Conservation (phyloP, 2,329 filamentous ascomycete species). For the Colletotrichum sp. region DNA sequence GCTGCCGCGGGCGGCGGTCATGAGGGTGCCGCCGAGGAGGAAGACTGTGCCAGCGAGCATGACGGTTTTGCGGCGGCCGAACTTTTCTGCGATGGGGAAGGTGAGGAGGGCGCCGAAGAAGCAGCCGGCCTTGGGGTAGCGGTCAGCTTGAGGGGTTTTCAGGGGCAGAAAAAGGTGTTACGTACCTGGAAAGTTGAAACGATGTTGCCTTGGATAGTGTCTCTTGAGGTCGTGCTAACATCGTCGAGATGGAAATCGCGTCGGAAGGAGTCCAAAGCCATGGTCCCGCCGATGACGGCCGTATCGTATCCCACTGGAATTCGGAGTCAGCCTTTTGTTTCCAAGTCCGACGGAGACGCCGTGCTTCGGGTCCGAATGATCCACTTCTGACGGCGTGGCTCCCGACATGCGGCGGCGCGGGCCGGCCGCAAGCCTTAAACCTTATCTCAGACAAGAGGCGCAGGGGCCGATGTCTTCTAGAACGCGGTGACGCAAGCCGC, state of each 20-base stretch:
- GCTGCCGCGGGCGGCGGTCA: conserved; percentile 35
- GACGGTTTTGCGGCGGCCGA: conserved; percentile 50
- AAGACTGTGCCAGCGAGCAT: conserved; percentile 48
- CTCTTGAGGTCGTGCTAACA: conserved; percentile 26
- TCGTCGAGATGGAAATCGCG: conserved; percentile 36
- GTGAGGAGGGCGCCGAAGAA: conserved; percentile 43
- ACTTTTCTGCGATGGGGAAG: conserved; percentile 51
- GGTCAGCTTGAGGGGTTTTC: not conserved
- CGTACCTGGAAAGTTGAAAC: conserved; percentile 19
- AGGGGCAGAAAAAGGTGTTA: rapidly evolving
- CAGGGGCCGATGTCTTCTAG: not conserved
- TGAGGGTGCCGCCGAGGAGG: conserved; percentile 36
- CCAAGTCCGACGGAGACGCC: no score
- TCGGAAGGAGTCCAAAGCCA: conserved; percentile 40
- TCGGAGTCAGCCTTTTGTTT: not conserved
- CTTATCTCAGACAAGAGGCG: not conserved
- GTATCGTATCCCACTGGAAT: conserved; percentile 38
- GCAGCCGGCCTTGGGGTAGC: conserved; percentile 38
- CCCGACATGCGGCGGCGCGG: not conserved
- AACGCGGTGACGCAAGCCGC: not conserved
- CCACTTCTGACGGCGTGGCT: not conserved
- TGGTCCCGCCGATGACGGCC: conserved; percentile 42
- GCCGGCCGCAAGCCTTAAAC: not conserved
- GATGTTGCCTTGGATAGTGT: conserved; percentile 38
- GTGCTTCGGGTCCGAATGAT: not conserved